A percentile compares a stretch with the other conserved stretches of the same genome.
These are phyloP conservation scores for Metschnikowia kunwiensis DNA, from an alignment of 805 yeast species.

Conservation along the genomic window DNA sequence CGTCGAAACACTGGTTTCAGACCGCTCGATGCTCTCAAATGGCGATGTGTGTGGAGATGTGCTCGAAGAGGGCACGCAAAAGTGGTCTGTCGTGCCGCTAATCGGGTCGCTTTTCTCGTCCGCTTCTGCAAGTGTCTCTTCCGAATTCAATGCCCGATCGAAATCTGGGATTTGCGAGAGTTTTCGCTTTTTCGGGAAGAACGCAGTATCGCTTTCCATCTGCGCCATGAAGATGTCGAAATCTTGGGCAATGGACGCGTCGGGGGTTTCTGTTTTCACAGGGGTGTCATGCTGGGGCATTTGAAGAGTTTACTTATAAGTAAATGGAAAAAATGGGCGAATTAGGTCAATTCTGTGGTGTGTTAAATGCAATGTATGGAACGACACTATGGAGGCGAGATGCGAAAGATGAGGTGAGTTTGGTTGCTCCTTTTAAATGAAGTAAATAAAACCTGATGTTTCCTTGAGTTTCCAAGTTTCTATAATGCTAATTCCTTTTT, in stretches of 20 bases:
- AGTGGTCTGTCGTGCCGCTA: neutral
- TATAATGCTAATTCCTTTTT: too few species aligned
- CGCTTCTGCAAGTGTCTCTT: neutral
- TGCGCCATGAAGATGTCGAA: constrained; percentile 15
- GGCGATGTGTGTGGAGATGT: constrained; percentile 14
- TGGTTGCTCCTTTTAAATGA: too few species aligned
- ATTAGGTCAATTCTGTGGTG: too few species aligned
- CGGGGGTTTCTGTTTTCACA: constrained; percentile 3
- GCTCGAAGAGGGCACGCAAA: constrained; percentile 10
- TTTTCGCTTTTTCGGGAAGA: constrained; percentile 4
- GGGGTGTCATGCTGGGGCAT: neutral
- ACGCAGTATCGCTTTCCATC: constrained; percentile 9
- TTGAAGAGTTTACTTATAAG: too few species aligned
- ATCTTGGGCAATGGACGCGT: constrained; percentile 1
- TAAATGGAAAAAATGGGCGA: too few species aligned
- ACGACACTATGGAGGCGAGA: too few species aligned
- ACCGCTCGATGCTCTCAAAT: constrained; percentile 12
- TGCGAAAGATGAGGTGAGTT: too few species aligned
- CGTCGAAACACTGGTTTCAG: constrained; percentile 15
- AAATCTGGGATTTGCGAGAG: constrained; percentile 3
- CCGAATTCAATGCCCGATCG: neutral
- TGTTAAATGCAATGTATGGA: too few species aligned
- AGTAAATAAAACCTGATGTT: too few species aligned
- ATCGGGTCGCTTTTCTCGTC: neutral
- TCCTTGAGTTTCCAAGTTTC: too few species aligned